phyloP scores from a whole-genome alignment of 768 basidiomycete genomes.

The Lactarius evosmus region DNA sequence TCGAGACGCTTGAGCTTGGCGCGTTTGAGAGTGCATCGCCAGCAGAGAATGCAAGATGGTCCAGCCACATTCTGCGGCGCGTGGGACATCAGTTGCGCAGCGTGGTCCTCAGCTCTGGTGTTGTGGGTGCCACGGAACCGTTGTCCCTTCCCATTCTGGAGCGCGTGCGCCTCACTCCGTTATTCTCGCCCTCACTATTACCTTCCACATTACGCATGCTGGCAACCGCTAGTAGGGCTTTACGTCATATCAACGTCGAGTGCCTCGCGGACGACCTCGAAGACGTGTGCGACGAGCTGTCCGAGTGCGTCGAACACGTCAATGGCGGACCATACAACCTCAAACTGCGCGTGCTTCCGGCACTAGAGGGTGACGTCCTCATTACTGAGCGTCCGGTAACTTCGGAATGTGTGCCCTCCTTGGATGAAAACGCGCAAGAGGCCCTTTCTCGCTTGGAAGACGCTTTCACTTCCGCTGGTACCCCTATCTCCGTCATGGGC shows the following conservation, averaged over 20 bases:
- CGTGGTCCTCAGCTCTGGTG: slow-evolving; percentile 13
- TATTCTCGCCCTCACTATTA: slow-evolving; percentile 22
- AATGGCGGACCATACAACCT: slow-evolving; percentile 21
- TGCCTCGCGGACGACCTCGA: slow-evolving; percentile 26
- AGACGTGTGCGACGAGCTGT: slow-evolving; percentile 26
- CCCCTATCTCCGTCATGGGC: slow-evolving; percentile 22
- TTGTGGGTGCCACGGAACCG: slow-evolving; percentile 2
- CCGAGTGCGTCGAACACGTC: slow-evolving; percentile 27
- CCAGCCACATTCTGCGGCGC: slow-evolving; percentile 19
- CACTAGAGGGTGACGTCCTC: slow-evolving; percentile 19
- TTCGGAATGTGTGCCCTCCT: slow-evolving; percentile 10
- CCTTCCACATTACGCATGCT: slow-evolving; percentile 21
- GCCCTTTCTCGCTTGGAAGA: slow-evolving; percentile 22
- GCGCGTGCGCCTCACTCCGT: slow-evolving; percentile 23
- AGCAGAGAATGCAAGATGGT: slow-evolving; percentile 20
- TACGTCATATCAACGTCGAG: slow-evolving; percentile 24
- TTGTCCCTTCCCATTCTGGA: slow-evolving; percentile 17
- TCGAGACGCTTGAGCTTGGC: slow-evolving; percentile 25
- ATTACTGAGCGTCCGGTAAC: slow-evolving; percentile 15
- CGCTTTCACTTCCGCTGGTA: slow-evolving; percentile 23
- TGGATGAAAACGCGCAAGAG: slow-evolving; percentile 18
- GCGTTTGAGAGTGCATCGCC: slow-evolving; percentile 23
- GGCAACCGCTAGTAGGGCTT: slow-evolving; percentile 7
- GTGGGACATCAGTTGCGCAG: slow-evolving; percentile 15
- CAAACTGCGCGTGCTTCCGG: slow-evolving; percentile 24